phyloP scores from a whole-genome alignment of 495 filamentous ascomycete genomes.

The Amniculicola lignicola region DNA sequence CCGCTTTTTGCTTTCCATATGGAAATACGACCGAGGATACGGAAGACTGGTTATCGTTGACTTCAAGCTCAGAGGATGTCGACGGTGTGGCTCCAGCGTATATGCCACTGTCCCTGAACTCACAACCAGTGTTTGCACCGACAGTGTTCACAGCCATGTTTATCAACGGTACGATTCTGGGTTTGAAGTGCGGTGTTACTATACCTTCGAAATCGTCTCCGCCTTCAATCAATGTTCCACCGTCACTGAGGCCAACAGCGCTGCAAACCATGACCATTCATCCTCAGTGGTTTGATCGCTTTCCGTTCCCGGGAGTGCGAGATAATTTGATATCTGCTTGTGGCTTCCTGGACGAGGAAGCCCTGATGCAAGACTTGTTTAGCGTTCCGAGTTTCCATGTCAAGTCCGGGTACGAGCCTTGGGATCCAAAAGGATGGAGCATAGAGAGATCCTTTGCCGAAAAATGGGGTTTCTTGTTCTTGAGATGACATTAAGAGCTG shows the following conservation, averaged over 20 bases:
- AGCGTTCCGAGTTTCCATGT: constrained; percentile 21
- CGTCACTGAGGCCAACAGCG: constrained; percentile 17
- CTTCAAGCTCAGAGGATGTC: neutral
- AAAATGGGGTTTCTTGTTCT: constrained; percentile 32
- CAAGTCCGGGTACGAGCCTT: constrained; percentile 14
- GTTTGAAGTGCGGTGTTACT: constrained; percentile 16
- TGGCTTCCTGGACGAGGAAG: constrained; percentile 27
- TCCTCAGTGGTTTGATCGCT: constrained; percentile 21
- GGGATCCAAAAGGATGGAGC: constrained; percentile 28
- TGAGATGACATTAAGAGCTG: neutral
- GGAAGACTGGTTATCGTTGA: too few relatives aligned
- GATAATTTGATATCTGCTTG: constrained; percentile 21
- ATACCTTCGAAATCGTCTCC: constrained; percentile 17
- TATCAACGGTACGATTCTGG: constrained; percentile 24
- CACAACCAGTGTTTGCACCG: constrained; percentile 1
- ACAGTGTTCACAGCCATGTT: constrained; percentile 21
- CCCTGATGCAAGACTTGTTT: constrained; percentile 22
- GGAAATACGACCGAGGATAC: too few relatives aligned
- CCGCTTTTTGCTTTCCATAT: too few relatives aligned
- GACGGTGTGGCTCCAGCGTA: neutral
- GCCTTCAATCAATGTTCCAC: neutral
- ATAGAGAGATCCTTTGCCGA: constrained; percentile 21
- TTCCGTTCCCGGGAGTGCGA: constrained; percentile 29
- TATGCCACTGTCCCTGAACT: neutral
- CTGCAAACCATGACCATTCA: constrained; percentile 22